Conservation (phyloP, 306 rosid genomes). For the Citrullus mucosospermus region DNA sequence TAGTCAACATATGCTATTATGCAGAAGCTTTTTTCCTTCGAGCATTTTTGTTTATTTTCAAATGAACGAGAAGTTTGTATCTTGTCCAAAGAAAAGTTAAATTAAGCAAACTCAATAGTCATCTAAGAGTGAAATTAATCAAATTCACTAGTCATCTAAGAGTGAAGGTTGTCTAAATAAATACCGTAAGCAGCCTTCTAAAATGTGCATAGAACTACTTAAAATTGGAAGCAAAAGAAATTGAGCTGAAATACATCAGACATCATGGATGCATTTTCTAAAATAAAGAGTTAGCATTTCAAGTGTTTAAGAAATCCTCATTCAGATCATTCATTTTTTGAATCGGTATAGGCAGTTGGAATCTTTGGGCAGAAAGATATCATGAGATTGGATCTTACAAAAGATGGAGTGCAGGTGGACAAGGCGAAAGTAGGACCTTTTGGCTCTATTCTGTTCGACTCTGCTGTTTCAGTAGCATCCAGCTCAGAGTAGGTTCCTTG, state of each 20-base stretch:
- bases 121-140: background rate
- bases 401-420: conserved; percentile 38
- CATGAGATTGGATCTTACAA: conserved; percentile 66
- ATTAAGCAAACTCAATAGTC: background rate
- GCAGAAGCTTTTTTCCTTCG: background rate
- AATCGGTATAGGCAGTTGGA: conserved; percentile 52
- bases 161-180: background rate
- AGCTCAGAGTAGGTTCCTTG: conserved; percentile 47
- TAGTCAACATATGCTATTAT: background rate
- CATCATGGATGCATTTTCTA: background rate
- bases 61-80: background rate
- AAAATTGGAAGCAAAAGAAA: background rate
- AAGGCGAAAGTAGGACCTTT: conserved; percentile 97
- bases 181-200: background rate
- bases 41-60: background rate
- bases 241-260: background rate
- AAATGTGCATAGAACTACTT: background rate
- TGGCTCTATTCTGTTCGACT: conserved; percentile 77
- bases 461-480: conserved; percentile 80
- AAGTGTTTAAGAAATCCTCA: conserved; percentile 5
- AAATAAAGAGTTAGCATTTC: background rate
- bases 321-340: conserved; percentile 15
- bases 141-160: too few species aligned
- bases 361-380: conserved; percentile 47
- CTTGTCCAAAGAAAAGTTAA: background rate